These are phyloP conservation scores for Vitis rupestris DNA, from an alignment of 164 flowering plant species.

Conservation along the genomic window DNA sequence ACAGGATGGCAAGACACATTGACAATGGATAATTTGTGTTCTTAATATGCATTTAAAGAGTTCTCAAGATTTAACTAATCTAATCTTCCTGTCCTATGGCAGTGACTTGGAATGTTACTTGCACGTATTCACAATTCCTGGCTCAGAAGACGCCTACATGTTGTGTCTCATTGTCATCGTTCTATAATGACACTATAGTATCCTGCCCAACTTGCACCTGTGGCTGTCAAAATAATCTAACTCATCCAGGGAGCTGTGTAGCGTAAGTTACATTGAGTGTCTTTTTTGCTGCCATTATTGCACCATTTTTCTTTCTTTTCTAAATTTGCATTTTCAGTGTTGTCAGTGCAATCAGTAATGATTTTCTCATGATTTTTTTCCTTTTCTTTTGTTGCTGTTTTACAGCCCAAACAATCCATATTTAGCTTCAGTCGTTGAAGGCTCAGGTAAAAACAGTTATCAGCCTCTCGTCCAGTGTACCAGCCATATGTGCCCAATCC, in stretches of 20 bases:
- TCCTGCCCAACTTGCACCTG: conserved; percentile 57
- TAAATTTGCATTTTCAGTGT: not conserved
- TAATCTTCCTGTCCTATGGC: conserved; percentile 12
- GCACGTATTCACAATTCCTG: conserved; percentile 57
- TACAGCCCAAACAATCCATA: conserved; percentile 52
- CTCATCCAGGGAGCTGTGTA: conserved; percentile 44
- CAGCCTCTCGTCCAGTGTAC: conserved; percentile 78
- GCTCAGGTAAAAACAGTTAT: conserved; percentile 33
- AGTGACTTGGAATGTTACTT: conserved; percentile 65
- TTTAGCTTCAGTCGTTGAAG: conserved; percentile 48
- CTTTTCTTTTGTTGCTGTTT: not conserved
- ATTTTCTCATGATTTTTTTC: not conserved
- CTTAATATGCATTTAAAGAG: not conserved
- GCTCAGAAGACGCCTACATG: conserved; percentile 57
- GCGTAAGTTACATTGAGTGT: conserved; percentile 28
- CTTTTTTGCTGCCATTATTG: not conserved
- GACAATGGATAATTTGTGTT: not conserved
- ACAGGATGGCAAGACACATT: too few species aligned
- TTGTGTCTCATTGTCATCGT: conserved; percentile 61
- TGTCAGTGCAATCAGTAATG: not conserved
- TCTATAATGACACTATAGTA: conserved; percentile 49
- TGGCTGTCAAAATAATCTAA: conserved; percentile 45
- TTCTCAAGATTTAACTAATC: not conserved
- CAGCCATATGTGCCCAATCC: conserved; percentile 84
- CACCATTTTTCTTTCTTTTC: not conserved